Base-by-base conservation (phyloP, 1,284 basidiomycete genomes). In the Apiotrichum akiyoshidainum region DNA sequence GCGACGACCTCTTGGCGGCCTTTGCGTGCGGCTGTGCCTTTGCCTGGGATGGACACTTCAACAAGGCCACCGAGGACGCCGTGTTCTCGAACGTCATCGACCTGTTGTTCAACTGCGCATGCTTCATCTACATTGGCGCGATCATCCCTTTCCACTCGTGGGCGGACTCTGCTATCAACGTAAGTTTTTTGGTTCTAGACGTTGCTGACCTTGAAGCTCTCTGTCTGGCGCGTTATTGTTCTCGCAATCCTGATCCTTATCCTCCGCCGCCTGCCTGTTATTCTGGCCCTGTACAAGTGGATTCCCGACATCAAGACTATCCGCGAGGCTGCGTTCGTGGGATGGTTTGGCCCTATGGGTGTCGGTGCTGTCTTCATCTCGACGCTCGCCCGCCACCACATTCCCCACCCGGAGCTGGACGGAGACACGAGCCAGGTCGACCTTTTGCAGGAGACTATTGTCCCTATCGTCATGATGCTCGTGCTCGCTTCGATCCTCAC, bases 41-140 rank as follows among this genome's bases (percentile, higher is more conserved):
- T 72, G 96, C 94, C 0, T 99, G 95, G 95, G 95, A 99, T 67
- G 91, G 94, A 63, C 97, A 96, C 82, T 97, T 97, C 82, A 94
- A 94, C 79, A 86, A 87, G 66, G 93, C 96, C 68, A 99, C 94
- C 2, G 94, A 96, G 74, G 90, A 94, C 74, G 84, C 89, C 33
- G 88, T 94, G 66, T 99, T 99, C 81, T 92, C 89, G 67, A 93
- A 90, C 78, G 95, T 99, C 68, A 92, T 99, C 72, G 94, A 96
- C 70, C 63, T 83, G 71, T 71, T 83, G 33, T 92, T 94, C 84
- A 94, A 94, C 79, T 84, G 89, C 61, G 88, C 90, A 21, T 88
- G 87, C 67, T 96, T 96, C 80, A 86, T 96, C 57, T 96, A 88
- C 72, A 87, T 96, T 58, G 92, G 92, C 59, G 92, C 93, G 40